Evolutionary conservation across 352 stramenopile genomes (phyloP), one percentile per base, ranked within the genome.

Genomic region (Labyrinthula sp.): DNA sequence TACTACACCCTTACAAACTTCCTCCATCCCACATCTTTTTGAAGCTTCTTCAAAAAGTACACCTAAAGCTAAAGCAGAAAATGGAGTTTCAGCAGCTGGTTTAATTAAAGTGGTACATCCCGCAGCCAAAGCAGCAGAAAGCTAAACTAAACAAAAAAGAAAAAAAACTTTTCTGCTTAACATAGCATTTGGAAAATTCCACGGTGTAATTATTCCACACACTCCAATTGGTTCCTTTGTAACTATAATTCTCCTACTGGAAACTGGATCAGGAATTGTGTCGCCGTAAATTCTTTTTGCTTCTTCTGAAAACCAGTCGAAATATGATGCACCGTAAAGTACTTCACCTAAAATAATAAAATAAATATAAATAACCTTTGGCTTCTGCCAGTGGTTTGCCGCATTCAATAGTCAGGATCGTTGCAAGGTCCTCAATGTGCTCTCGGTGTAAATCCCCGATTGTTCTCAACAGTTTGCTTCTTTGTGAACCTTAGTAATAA

Each of bases 121-220:
- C 2, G 79, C 77, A 7, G 77, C 74, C 8, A 96, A 59, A 24
- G 82, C 83, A 0, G 82, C 81, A 3, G 65, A 84, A n/a, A n/a
- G n/a, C n/a, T n/a, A n/a, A n/a, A n/a, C n/a, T n/a, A n/a, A n/a
- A n/a, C n/a, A n/a, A n/a, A n/a, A n/a, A n/a, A n/a, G n/a, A n/a
- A n/a, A n/a, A n/a, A n/a, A n/a, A 4, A 89, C 67, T 62, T 97
- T 97, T 12, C 87, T 69, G 21, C 86, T 93, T 48, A 97, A 89
- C 87, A 97, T 96, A 1, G 83, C 85, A 28, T 89, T 61, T 3
- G 89, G 89, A 58, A 97, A 99, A 65, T 99, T 97, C 88, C 87
- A 97, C 10, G 81, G 87, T 37, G 84, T 91, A 45, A 97, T 83
- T 36, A 95, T 73, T 20, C 65, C 79, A 45, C 67, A 83, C 18